phyloP scores from a whole-genome alignment of 2,329 filamentous ascomycete species.

The Leptographium wingfieldii region DNA sequence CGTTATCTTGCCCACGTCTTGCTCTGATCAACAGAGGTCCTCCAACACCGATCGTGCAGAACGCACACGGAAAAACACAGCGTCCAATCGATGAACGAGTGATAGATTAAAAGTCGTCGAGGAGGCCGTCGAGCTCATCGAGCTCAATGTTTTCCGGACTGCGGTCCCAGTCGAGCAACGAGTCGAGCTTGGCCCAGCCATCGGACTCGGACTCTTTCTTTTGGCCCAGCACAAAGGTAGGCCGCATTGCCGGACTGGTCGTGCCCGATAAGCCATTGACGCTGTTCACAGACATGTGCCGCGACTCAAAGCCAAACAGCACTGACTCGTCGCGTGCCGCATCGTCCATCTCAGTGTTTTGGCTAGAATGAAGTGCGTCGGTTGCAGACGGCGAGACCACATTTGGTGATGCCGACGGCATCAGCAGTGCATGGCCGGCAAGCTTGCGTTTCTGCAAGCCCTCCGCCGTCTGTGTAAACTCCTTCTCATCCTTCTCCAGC shows the following conservation, averaged over 20 bases:
- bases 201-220: conserved; percentile 27
- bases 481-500: conserved; percentile 85
- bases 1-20: not conserved
- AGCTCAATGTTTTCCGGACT: conserved; percentile 84
- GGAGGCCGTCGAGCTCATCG: conserved; percentile 80
- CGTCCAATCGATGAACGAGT: not conserved
- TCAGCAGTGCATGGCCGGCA: conserved; percentile 26
- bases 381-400: conserved; percentile 13
- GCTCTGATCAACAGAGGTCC: conserved; percentile 1
- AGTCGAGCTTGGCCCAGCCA: conserved; percentile 31
- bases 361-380: conserved; percentile 6
- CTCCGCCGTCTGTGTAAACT: conserved; percentile 92
- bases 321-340: conserved; percentile 36
- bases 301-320: conserved; percentile 34
- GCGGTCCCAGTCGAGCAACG: conserved; percentile 45
- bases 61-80: not conserved
- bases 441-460: conserved; percentile 60
- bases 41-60: not conserved
- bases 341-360: conserved; percentile 27
- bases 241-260: conserved; percentile 43
- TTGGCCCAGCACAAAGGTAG: conserved; percentile 29
- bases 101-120: conserved; percentile 53
- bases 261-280: conserved; percentile 30
- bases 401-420: conserved; percentile 14
- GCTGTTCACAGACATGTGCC: conserved; percentile 7